Evolutionary conservation across 495 filamentous ascomycete genomes (phyloP).

Genomic region (Evansstolkia leycettana): DNA sequence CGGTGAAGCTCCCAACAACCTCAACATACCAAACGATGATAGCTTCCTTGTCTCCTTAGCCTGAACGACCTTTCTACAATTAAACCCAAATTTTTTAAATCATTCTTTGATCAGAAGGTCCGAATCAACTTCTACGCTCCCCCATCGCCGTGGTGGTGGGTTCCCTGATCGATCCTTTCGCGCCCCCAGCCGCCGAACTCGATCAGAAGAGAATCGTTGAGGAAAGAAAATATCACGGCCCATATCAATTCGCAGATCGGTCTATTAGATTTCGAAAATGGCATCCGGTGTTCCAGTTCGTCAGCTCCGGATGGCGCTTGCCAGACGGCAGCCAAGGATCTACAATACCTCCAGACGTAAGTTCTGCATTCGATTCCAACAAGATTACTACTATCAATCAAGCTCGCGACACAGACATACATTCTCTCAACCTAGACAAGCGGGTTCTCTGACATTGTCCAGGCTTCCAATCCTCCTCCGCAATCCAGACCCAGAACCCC

Average conservation of each 20-base stretch:
- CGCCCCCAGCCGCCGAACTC: not conserved
- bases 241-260: not conserved
- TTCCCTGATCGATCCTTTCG: not conserved
- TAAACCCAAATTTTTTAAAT: not conserved
- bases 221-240: too few relatives aligned
- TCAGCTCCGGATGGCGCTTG: conserved; percentile 26
- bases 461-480: conserved; percentile 26
- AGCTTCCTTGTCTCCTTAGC: conserved; percentile 7
- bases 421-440: too few relatives aligned
- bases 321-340: conserved; percentile 24
- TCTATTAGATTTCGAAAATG: conserved; percentile 16
- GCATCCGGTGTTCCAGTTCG: conserved; percentile 22
- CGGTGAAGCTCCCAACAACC: conserved; percentile 34
- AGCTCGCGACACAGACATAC: conserved; percentile 3
- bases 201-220: not conserved
- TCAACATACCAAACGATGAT: conserved; percentile 20
- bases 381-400: too few relatives aligned
- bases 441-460: not conserved
- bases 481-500: conserved; percentile 46
- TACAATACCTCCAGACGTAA: conserved; percentile 26
- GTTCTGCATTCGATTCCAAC: conserved; percentile 6
- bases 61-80: conserved; percentile 1
- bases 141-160: conserved; percentile 5
- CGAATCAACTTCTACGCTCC: conserved; percentile 4
- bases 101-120: not conserved